Evolutionary conservation across 2,329 filamentous ascomycete genomes (phyloP).

Genomic region (Graphium sp.): DNA sequence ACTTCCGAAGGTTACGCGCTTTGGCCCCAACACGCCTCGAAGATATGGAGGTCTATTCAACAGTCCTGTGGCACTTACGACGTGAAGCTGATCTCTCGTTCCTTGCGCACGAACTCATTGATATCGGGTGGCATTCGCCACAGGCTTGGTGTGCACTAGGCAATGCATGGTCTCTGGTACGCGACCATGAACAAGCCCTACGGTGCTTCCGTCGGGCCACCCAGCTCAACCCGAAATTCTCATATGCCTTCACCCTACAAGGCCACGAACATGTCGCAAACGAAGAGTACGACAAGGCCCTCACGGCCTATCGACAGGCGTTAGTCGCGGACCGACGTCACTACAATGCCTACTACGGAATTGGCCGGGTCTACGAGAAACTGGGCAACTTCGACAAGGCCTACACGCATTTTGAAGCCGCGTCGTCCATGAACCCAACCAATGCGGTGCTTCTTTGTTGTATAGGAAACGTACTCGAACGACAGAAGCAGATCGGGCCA

Average conservation of each 20-base stretch:
- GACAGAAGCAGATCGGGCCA: slow-evolving; percentile 63
- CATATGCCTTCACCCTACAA: slow-evolving; percentile 89
- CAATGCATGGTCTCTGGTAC: slow-evolving; percentile 83
- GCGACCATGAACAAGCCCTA: slow-evolving; percentile 87
- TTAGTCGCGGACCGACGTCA: slow-evolving; percentile 77
- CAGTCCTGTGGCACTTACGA: slow-evolving; percentile 96
- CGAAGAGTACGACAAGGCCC: slow-evolving; percentile 92
- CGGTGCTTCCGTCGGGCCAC: slow-evolving; percentile 90
- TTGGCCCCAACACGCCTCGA: slow-evolving; percentile 70
- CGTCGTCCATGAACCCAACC: slow-evolving; percentile 77
- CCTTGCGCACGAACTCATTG: slow-evolving; percentile 77
- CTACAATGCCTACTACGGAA: slow-evolving; percentile 97
- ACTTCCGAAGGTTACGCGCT: slow-evolving; percentile 63
- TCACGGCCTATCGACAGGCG: slow-evolving; percentile 71
- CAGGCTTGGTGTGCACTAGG: slow-evolving; percentile 93
- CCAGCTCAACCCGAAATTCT: slow-evolving; percentile 76
- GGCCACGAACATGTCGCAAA: slow-evolving; percentile 92
- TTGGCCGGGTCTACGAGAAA: slow-evolving; percentile 70
- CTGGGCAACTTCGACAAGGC: slow-evolving; percentile 84
- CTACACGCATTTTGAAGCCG: slow-evolving; percentile 78
- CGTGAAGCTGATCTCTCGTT: slow-evolving; percentile 83
- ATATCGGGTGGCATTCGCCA: slow-evolving; percentile 73
- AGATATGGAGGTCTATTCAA: slow-evolving; percentile 97
- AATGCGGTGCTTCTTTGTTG: slow-evolving; percentile 88
- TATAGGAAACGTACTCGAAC: slow-evolving; percentile 79